These are phyloP conservation scores for Rhynchosporium agropyri DNA, from an alignment of 2,329 filamentous ascomycete genomes.

Conservation along the genomic window DNA sequence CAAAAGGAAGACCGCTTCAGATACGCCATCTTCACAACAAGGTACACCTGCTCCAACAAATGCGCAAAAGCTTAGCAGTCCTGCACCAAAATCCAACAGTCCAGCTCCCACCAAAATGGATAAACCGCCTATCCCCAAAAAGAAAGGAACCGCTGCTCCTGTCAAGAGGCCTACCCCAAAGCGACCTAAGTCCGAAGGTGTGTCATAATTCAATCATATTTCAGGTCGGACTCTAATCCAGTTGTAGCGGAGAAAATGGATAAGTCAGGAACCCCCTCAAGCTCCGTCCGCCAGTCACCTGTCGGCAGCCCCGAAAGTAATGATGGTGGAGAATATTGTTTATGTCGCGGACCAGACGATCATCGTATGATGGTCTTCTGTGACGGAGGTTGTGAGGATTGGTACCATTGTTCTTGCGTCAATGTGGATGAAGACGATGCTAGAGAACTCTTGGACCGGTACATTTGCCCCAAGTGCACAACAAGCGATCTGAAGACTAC, in stretches of 20 bases:
- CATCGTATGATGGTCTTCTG: constrained; percentile 43
- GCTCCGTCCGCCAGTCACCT: constrained; percentile 22
- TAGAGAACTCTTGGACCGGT: constrained; percentile 40
- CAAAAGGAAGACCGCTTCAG: constrained; percentile 33
- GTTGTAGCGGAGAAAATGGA: constrained; percentile 13
- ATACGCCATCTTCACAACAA: constrained; percentile 35
- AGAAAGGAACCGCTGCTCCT: constrained; percentile 36
- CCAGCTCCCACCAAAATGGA: constrained; percentile 31
- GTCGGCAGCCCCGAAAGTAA: constrained; percentile 35
- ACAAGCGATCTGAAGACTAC: constrained; percentile 36
- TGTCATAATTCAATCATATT: background rate
- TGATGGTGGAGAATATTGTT: constrained; percentile 42
- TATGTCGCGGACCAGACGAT: constrained; percentile 42
- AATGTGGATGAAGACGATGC: constrained; percentile 38
- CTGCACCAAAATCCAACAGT: constrained; percentile 30
- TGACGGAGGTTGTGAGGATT: constrained; percentile 42
- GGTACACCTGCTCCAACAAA: constrained; percentile 33
- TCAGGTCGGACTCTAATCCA: background rate
- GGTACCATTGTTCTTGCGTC: constrained; percentile 42
- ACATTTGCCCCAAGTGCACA: constrained; percentile 40
- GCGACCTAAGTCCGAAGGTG: constrained; percentile 36
- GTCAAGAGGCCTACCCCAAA: constrained; percentile 33
- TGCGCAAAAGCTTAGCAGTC: constrained; percentile 15
- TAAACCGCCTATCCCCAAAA: constrained; percentile 32
- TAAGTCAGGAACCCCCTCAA: constrained; percentile 21